A percentile compares a stretch with the other conserved stretches of the same genome.
Evolutionary conservation across 192 early-diverging fungal species (phyloP).

Genomic region (Coemansia sp.): DNA sequence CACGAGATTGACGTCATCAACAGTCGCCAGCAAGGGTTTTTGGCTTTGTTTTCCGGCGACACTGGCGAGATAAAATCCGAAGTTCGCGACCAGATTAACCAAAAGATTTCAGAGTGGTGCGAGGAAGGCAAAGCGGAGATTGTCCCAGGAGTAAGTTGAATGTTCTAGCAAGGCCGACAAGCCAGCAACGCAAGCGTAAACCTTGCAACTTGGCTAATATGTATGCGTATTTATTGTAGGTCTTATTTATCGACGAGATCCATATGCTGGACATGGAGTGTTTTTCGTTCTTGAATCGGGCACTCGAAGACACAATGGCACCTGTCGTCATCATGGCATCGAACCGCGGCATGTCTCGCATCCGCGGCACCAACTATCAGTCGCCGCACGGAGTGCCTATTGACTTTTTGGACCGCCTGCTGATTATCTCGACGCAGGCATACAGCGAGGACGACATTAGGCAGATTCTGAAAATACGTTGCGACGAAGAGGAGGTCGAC

Average conservation of each 20-base stretch:
- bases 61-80: slow-evolving; percentile 98
- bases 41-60: slow-evolving; percentile 95
- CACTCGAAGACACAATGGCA: slow-evolving; percentile 92
- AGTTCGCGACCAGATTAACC: slow-evolving; percentile 96
- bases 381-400: slow-evolving; percentile 97
- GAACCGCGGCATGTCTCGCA: slow-evolving; percentile 91
- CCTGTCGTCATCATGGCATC: slow-evolving; percentile 99
- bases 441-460: slow-evolving; percentile 82
- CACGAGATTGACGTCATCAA: slow-evolving; percentile 99
- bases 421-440: slow-evolving; percentile 90
- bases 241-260: slow-evolving; percentile 98
- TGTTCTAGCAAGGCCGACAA: too few relatives aligned
- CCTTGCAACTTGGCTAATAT: not conserved
- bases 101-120: slow-evolving; percentile 92
- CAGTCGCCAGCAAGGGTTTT: slow-evolving; percentile 91
- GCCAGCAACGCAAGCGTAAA: not conserved
- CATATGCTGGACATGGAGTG: slow-evolving; percentile 99
- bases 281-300: slow-evolving; percentile 97
- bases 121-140: slow-evolving; percentile 99
- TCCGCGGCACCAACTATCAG: slow-evolving; percentile 93
- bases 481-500: slow-evolving; percentile 90
- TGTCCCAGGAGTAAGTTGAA: slow-evolving; percentile 74
- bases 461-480: slow-evolving; percentile 85
- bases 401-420: slow-evolving; percentile 90
- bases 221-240: slow-evolving; percentile 6